phyloP scores from a whole-genome alignment of 805 yeast species.

The Kodamaea jinghongensis region DNA sequence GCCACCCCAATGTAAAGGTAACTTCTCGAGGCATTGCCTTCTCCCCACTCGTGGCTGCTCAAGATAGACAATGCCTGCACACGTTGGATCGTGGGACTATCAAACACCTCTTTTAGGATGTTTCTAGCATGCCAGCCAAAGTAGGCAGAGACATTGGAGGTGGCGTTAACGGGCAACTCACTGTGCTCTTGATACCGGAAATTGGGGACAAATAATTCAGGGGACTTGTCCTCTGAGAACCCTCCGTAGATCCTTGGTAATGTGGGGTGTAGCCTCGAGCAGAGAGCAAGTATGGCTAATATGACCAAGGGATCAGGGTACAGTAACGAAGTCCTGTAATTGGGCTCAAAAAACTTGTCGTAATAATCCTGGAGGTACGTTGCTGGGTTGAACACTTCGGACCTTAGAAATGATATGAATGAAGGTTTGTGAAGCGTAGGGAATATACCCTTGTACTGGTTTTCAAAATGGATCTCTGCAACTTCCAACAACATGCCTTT shows the following conservation, averaged over 20 bases:
- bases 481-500: constrained; percentile 18
- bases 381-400: constrained; percentile 18
- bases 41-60: constrained; percentile 43
- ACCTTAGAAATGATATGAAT: constrained; percentile 18
- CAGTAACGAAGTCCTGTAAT: constrained; percentile 12
- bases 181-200: constrained; percentile 2
- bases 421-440: constrained; percentile 24
- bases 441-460: constrained; percentile 26
- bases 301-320: constrained; percentile 30
- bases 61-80: constrained; percentile 36
- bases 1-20: constrained; percentile 39
- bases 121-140: constrained; percentile 39
- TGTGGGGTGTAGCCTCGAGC: constrained; percentile 33
- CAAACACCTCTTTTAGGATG: constrained; percentile 31
- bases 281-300: constrained; percentile 34
- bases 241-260: constrained; percentile 30
- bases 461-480: constrained; percentile 22
- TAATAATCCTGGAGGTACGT: constrained; percentile 18
- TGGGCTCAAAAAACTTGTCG: constrained; percentile 13
- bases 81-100: constrained; percentile 35
- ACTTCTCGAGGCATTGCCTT: constrained; percentile 35
- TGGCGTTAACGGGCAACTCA: constrained; percentile 6
- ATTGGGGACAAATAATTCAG: constrained; percentile 25
- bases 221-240: constrained; percentile 25
- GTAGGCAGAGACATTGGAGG: constrained; percentile 34